These are phyloP conservation scores for Pleurotus eryngii DNA, from an alignment of 768 basidiomycete species.

Conservation along the genomic window DNA sequence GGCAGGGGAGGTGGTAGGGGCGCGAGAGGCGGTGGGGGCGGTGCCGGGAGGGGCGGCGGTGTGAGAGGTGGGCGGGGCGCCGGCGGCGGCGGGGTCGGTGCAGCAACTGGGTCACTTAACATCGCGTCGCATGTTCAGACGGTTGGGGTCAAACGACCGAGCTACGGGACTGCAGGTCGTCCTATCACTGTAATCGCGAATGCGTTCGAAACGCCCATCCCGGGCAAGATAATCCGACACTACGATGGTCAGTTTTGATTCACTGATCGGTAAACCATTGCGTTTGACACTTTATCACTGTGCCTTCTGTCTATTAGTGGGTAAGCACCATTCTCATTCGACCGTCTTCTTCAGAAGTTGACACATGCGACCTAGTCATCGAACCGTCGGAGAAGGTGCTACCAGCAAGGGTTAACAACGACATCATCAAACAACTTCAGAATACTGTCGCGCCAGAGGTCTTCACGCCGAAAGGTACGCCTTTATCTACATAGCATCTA, in stretches of 20 bases:
- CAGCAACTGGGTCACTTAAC: slow-evolving; percentile 17
- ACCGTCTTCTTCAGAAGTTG: too few relatives aligned
- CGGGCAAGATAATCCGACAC: slow-evolving; percentile 59
- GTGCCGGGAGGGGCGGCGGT: slow-evolving; percentile 2
- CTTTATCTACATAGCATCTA: neutral
- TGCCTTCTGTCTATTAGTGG: too few relatives aligned
- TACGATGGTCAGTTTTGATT: slow-evolving; percentile 52
- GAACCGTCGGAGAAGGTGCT: slow-evolving; percentile 45
- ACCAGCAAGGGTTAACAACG: slow-evolving; percentile 40
- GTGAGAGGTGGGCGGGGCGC: slow-evolving; percentile 20
- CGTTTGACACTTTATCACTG: too few relatives aligned
- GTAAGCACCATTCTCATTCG: too few relatives aligned
- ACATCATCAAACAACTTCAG: slow-evolving; percentile 37
- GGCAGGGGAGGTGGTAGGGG: neutral
- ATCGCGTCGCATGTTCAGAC: slow-evolving; percentile 34
- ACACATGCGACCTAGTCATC: slow-evolving; percentile 29
- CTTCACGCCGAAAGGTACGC: slow-evolving; percentile 33
- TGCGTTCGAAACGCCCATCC: slow-evolving; percentile 48
- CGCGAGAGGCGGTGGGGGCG: neutral
- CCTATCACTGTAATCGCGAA: slow-evolving; percentile 38
- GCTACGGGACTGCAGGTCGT: slow-evolving; percentile 49
- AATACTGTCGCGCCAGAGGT: slow-evolving; percentile 28
- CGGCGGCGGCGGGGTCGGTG: slow-evolving; percentile 29
- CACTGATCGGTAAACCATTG: neutral
- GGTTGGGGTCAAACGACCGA: slow-evolving; percentile 61